Percentiles rank a stretch among this genome's conserved stretches.
Evolutionary conservation across 1,284 basidiomycete species (phyloP).

Genomic region (Hemileia vastatrix): DNA sequence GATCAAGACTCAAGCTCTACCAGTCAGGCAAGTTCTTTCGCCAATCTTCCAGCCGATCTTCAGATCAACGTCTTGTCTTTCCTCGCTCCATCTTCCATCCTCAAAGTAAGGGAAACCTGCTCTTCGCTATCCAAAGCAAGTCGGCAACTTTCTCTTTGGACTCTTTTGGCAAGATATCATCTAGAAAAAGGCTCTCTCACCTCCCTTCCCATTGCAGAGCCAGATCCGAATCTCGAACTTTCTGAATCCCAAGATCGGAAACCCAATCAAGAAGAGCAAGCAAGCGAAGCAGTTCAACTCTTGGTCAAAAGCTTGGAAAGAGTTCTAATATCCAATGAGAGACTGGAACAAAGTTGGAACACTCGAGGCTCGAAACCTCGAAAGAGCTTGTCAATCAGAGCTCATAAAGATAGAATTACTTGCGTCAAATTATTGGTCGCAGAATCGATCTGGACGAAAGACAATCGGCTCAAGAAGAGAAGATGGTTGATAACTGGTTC

Average conservation of each 20-base stretch:
- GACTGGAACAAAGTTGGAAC: conserved; percentile 8
- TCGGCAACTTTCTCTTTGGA: background rate
- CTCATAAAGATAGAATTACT: conserved; percentile 29
- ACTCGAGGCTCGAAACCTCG: conserved; percentile 6
- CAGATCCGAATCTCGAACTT: background rate
- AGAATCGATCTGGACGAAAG: background rate
- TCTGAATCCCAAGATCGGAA: too few species aligned
- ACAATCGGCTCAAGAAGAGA: background rate
- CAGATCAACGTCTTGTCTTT: background rate
- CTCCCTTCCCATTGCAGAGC: background rate
- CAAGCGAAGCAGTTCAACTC: background rate
- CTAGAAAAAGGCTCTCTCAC: background rate
- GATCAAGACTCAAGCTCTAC: too few species aligned
- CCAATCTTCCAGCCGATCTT: background rate
- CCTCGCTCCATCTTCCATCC: background rate
- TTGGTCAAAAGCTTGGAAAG: conserved; percentile 4
- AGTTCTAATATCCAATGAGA: conserved; percentile 5
- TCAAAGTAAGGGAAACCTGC: background rate
- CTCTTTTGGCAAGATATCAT: background rate
- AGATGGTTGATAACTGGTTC: conserved; percentile 26
- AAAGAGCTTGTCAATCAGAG: conserved; percentile 21
- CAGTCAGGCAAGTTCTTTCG: background rate
- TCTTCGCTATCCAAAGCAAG: background rate
- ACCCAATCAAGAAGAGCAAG: background rate
- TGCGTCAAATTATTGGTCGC: conserved; percentile 23